Conservation (phyloP, 345 rosid genomes). For the Salix suchowensis region DNA sequence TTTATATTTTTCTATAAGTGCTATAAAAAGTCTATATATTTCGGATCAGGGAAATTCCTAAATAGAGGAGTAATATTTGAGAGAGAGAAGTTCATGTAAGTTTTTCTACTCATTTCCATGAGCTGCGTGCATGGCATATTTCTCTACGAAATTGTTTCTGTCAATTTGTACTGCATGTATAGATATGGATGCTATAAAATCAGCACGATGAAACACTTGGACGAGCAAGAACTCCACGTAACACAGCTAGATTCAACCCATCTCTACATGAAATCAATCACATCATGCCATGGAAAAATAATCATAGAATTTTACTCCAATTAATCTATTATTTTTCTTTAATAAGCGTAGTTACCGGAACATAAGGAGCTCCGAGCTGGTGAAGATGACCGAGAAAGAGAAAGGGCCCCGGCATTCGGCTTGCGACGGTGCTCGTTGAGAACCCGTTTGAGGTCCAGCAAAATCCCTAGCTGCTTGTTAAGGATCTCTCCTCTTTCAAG, state of each 20-base stretch:
- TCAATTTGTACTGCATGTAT: background rate
- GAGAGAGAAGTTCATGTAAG: background rate
- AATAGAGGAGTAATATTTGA: background rate
- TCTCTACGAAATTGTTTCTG: background rate
- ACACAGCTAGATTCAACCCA: background rate
- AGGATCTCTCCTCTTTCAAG: conserved; percentile 73
- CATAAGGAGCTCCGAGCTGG: conserved; percentile 44
- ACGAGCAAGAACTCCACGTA: background rate
- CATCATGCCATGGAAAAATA: background rate
- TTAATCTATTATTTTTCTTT: background rate
- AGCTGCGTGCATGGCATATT: background rate
- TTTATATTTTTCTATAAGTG: too few relatives aligned
- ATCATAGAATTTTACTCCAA: background rate
- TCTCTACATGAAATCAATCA: background rate
- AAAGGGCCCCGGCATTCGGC: conserved; percentile 19
- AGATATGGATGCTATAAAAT: background rate
- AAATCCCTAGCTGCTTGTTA: conserved; percentile 62
- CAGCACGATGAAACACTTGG: background rate
- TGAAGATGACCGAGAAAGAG: conserved; percentile 46
- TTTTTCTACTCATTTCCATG: background rate
- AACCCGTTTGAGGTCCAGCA: conserved; percentile 57
- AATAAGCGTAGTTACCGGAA: conserved; percentile 41
- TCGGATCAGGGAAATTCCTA: background rate
- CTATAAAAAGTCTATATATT: too few relatives aligned
- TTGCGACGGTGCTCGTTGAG: conserved; percentile 49